phyloP scores from a whole-genome alignment of 768 basidiomycete species.

The Rossbeevera mucosa region DNA sequence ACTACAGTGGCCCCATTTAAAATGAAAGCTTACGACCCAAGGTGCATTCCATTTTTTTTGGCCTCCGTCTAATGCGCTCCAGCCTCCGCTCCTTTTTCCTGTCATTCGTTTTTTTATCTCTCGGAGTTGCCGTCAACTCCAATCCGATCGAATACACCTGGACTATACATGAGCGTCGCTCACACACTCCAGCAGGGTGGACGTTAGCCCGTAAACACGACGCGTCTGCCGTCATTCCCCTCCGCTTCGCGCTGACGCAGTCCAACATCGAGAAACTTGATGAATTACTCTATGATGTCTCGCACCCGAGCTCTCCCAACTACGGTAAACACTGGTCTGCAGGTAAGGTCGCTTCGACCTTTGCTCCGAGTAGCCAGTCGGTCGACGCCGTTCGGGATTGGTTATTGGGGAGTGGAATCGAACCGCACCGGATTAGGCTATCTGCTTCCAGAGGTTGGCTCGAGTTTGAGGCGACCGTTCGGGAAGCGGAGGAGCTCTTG shows the following conservation, averaged over 20 bases:
- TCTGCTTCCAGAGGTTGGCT: constrained; percentile 38
- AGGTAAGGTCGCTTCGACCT: constrained; percentile 35
- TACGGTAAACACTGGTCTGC: constrained; percentile 48
- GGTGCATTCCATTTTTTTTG: background rate
- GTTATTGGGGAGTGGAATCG: constrained; percentile 37
- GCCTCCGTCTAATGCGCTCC: constrained; percentile 9
- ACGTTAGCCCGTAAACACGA: constrained; percentile 25
- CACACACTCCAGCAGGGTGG: constrained; percentile 39
- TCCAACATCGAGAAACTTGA: constrained; percentile 39
- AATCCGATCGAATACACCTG: constrained; percentile 6
- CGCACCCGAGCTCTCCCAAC: constrained; percentile 40
- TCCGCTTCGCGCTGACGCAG: constrained; percentile 45
- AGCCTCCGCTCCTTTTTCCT: constrained; percentile 20
- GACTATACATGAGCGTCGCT: constrained; percentile 25
- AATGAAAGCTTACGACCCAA: background rate
- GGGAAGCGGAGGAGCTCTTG: constrained; percentile 43
- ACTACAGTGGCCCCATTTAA: no score
- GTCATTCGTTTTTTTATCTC: constrained; percentile 20
- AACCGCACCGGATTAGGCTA: constrained; percentile 30
- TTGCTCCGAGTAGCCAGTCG: constrained; percentile 38
- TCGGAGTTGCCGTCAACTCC: constrained; percentile 11
- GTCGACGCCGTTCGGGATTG: constrained; percentile 37
- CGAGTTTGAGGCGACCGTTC: constrained; percentile 35
- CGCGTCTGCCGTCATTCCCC: constrained; percentile 33
- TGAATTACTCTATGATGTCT: constrained; percentile 38